These are phyloP conservation scores for Pelargonium citronellum DNA, from an alignment of 441 rosid species.

Conservation along the genomic window DNA sequence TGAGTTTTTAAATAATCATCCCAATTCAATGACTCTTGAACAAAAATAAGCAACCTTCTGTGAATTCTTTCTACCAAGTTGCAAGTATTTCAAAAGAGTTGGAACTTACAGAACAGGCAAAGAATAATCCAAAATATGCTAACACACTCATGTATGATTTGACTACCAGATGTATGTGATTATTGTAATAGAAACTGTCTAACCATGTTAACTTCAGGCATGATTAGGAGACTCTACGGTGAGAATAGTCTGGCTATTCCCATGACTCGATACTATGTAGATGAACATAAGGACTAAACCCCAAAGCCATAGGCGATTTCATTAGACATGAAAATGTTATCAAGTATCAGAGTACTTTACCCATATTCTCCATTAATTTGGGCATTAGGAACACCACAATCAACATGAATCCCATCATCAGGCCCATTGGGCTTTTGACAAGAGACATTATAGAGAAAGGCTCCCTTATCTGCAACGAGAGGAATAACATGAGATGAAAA, in stretches of 20 bases:
- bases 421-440: conserved; percentile 97
- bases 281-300: neutral
- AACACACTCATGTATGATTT: neutral
- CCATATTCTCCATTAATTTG: conserved; percentile 89
- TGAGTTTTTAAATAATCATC: too few species aligned
- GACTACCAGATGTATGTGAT: neutral
- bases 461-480: conserved; percentile 65
- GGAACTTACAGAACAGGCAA: neutral
- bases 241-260: neutral
- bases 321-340: conserved; percentile 8
- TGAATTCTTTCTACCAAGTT: neutral
- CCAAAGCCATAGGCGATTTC: conserved; percentile 3
- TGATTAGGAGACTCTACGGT: neutral
- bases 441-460: conserved; percentile 79
- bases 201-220: neutral
- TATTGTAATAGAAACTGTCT: neutral
- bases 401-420: conserved; percentile 95
- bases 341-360: conserved; percentile 35
- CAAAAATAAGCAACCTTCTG: too few species aligned
- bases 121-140: neutral
- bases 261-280: conserved; percentile 2
- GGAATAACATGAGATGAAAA: conserved; percentile 16
- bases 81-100: neutral
- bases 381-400: conserved; percentile 90
- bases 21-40: too few species aligned